These are phyloP conservation scores for Chaetomium tenue DNA, from an alignment of 495 filamentous ascomycete species.

Conservation along the genomic window DNA sequence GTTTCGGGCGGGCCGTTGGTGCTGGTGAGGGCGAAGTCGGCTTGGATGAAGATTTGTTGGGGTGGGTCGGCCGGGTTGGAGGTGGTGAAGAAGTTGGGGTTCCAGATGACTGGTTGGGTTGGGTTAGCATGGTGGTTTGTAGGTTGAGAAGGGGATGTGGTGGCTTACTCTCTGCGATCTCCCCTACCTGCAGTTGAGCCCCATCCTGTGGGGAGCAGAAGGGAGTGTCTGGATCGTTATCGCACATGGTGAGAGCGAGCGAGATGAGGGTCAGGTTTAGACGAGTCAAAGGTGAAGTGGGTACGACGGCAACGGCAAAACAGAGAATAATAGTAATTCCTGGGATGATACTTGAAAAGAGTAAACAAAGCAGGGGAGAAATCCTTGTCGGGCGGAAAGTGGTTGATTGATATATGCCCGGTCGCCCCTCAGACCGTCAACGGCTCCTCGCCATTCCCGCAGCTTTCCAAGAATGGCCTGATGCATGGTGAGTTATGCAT, in stretches of 20 bases:
- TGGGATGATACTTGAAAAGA: neutral
- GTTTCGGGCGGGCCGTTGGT: neutral
- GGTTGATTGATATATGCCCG: neutral
- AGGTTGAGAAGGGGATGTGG: neutral
- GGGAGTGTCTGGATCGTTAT: slow-evolving; percentile 16
- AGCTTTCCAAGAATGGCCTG: neutral
- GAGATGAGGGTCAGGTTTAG: neutral
- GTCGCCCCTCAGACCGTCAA: neutral
- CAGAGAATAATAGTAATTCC: neutral
- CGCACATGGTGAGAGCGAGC: slow-evolving; percentile 14
- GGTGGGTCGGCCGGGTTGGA: slow-evolving; percentile 9
- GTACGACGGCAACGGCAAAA: neutral
- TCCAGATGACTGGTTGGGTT: slow-evolving; percentile 22
- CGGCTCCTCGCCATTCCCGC: neutral
- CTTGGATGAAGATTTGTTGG: slow-evolving; percentile 23
- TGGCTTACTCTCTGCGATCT: slow-evolving; percentile 12
- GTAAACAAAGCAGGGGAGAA: neutral
- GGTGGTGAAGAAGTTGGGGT: slow-evolving; percentile 23
- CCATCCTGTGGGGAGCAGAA: slow-evolving; percentile 21
- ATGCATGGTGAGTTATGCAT: neutral
- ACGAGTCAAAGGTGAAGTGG: neutral
- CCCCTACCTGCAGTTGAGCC: slow-evolving; percentile 17
- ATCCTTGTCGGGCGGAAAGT: neutral
- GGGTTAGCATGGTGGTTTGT: neutral
- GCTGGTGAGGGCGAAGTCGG: slow-evolving; percentile 24